Percentiles rank a stretch among this genome's conserved stretches.
These are phyloP conservation scores for Aureobasidium lini DNA, from an alignment of 2,329 filamentous ascomycete species.

Conservation along the genomic window DNA sequence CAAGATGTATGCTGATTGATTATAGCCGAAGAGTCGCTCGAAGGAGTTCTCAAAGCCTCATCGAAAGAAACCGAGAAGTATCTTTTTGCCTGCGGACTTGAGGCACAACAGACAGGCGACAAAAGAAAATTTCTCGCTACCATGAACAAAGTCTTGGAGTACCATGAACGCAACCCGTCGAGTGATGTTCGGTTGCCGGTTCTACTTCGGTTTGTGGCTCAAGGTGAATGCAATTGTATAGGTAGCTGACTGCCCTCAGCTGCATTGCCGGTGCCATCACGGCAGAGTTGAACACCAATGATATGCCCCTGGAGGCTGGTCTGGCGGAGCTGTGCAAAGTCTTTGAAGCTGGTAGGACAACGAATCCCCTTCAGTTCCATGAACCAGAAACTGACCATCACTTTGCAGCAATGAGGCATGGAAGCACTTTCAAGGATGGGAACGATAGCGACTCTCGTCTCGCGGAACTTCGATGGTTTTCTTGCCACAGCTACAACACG, in stretches of 20 bases:
- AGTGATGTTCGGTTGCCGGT: slow-evolving; percentile 53
- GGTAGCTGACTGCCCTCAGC: slow-evolving; percentile 24
- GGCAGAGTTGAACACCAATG: slow-evolving; percentile 33
- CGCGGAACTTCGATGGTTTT: slow-evolving; percentile 75
- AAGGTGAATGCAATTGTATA: background rate
- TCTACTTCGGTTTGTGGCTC: slow-evolving; percentile 47
- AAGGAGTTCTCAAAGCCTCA: slow-evolving; percentile 48
- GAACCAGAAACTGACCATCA: background rate
- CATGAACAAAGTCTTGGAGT: slow-evolving; percentile 54
- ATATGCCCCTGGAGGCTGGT: slow-evolving; percentile 22
- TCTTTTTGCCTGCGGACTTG: slow-evolving; percentile 72
- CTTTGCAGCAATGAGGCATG: slow-evolving; percentile 4
- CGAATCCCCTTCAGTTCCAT: background rate
- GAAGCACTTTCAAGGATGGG: background rate
- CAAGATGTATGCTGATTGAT: background rate
- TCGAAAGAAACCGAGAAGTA: slow-evolving; percentile 50
- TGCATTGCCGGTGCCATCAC: slow-evolving; percentile 33
- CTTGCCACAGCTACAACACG: slow-evolving; percentile 72
- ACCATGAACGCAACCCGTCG: slow-evolving; percentile 42
- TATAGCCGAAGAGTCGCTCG: slow-evolving; percentile 54
- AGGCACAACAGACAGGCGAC: slow-evolving; percentile 61
- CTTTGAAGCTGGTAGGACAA: slow-evolving; percentile 41
- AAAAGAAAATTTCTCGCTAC: slow-evolving; percentile 52
- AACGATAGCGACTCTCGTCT: slow-evolving; percentile 33
- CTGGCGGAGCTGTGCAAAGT: slow-evolving; percentile 47